A percentile compares a stretch with the other conserved stretches of the same genome.
Evolutionary conservation across 768 basidiomycete genomes (phyloP).

Genomic region (Mycena latifolia): DNA sequence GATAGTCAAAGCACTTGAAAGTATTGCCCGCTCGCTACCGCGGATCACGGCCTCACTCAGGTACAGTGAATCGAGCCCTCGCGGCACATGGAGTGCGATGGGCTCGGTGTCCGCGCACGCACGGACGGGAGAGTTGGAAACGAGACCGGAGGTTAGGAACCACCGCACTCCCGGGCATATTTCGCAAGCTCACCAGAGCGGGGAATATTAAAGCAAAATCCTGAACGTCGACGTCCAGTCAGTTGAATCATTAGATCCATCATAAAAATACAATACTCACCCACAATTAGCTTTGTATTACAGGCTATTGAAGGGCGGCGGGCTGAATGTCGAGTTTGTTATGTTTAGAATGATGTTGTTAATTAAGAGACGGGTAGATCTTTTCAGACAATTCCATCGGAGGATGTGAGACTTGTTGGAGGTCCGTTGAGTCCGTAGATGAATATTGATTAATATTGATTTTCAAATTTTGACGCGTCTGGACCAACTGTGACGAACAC

Average conservation of each 20-base stretch:
- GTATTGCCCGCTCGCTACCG: constrained; percentile 28
- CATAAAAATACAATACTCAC: not conserved
- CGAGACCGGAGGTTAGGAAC: constrained; percentile 20
- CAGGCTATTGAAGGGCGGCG: too few species aligned
- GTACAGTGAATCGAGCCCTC: not conserved
- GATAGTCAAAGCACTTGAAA: constrained; percentile 28
- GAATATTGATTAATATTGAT: too few species aligned
- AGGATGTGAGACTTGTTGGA: too few species aligned
- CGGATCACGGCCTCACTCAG: constrained; percentile 28
- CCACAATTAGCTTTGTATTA: not conserved
- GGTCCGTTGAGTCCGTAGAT: too few species aligned
- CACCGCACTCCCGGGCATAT: constrained; percentile 1
- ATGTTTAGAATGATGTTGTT: not conserved
- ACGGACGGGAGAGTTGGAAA: constrained; percentile 3
- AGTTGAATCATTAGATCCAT: constrained; percentile 1
- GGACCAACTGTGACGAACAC: too few species aligned
- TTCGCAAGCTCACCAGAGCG: not conserved
- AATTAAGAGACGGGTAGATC: not conserved
- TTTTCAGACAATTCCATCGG: too few species aligned
- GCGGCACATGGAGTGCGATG: constrained; percentile 45
- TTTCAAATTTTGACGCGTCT: too few species aligned
- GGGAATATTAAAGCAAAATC: constrained; percentile 13
- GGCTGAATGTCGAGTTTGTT: not conserved
- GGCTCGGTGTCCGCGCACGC: constrained; percentile 37
- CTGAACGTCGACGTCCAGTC: not conserved